Evolutionary conservation across 345 rosid genomes (phyloP).

Genomic region (Eucalyptus curtisii): DNA sequence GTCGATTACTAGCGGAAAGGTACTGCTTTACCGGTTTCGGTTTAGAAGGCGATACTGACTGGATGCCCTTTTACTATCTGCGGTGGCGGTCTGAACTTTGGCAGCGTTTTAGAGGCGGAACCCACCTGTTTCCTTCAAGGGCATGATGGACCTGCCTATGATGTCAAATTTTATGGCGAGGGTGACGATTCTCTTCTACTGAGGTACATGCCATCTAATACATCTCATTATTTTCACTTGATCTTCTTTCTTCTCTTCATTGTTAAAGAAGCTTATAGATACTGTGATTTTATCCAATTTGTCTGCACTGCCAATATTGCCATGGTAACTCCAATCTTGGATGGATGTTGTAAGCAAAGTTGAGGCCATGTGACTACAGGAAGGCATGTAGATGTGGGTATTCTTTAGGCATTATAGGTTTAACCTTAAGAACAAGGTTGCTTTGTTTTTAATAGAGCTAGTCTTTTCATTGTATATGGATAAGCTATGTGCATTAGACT

Average conservation of each 20-base stretch:
- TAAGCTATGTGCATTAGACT: background rate
- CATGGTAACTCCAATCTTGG: background rate
- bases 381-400: background rate
- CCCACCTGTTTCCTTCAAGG: constrained; percentile 54
- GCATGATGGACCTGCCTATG: constrained; percentile 90
- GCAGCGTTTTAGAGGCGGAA: constrained; percentile 34
- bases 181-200: constrained; percentile 58
- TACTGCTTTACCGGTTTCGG: background rate
- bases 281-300: background rate
- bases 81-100: background rate
- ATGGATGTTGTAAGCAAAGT: background rate
- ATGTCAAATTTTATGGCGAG: constrained; percentile 74
- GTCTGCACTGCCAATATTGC: background rate
- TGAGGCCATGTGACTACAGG: background rate
- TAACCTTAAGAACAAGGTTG: background rate
- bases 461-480: background rate
- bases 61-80: background rate
- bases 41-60: background rate
- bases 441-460: background rate
- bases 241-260: background rate
- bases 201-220: constrained; percentile 23
- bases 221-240: background rate
- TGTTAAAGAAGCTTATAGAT: background rate
- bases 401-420: background rate
- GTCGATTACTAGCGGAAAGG: background rate